Percentiles rank a stretch among this genome's conserved stretches.
Evolutionary conservation across 768 basidiomycete genomes (phyloP).

Genomic region (Termitomyces sp.): DNA sequence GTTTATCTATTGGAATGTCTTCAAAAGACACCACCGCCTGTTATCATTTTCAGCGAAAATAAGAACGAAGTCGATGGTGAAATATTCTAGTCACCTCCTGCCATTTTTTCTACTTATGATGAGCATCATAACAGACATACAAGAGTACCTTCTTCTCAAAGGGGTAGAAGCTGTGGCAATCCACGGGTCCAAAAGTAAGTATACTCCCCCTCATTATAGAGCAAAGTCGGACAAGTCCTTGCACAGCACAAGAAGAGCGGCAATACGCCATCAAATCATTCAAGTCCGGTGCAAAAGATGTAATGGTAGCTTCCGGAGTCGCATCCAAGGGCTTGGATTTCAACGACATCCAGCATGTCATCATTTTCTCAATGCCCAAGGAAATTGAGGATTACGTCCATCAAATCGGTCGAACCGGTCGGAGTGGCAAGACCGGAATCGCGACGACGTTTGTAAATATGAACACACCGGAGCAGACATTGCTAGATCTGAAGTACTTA

Average conservation of each 20-base stretch:
- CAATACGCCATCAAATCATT: slow-evolving; percentile 99
- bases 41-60: slow-evolving; percentile 97
- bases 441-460: slow-evolving; percentile 99
- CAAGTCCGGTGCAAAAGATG: slow-evolving; percentile 95
- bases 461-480: slow-evolving; percentile 93
- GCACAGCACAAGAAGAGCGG: slow-evolving; percentile 90
- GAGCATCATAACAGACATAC: slow-evolving; percentile 67
- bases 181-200: slow-evolving; percentile 92
- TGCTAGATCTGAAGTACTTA: slow-evolving; percentile 94
- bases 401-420: slow-evolving; percentile 97
- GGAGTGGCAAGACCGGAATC: slow-evolving; percentile 97
- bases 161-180: slow-evolving; percentile 99
- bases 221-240: not conserved
- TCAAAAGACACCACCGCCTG: slow-evolving; percentile 97
- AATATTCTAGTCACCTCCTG: slow-evolving; percentile 11
- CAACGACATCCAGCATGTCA: slow-evolving; percentile 98
- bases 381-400: slow-evolving; percentile 99
- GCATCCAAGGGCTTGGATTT: slow-evolving; percentile 99
- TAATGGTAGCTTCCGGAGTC: slow-evolving; percentile 98
- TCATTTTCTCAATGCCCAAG: slow-evolving; percentile 99
- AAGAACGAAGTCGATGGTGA: slow-evolving; percentile 99
- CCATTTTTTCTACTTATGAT: not conserved
- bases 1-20: slow-evolving; percentile 96
- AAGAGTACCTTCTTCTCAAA: slow-evolving; percentile 94
- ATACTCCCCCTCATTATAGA: not conserved